These are phyloP conservation scores for Elongisporangium prolatum DNA, from an alignment of 352 stramenopile genomes.

Conservation along the genomic window DNA sequence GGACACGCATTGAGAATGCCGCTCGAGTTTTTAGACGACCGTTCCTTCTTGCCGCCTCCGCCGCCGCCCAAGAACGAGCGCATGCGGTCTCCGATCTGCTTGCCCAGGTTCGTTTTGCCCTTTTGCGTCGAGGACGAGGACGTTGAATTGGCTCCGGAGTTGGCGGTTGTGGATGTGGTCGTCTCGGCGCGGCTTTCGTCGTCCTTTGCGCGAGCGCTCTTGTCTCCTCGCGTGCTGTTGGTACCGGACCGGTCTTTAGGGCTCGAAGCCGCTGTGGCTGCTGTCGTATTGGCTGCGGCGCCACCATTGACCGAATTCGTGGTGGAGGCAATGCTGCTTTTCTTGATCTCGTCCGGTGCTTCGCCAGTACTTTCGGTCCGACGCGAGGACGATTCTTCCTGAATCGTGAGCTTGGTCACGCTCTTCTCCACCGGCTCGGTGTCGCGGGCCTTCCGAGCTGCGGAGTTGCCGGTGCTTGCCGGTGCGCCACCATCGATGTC, in stretches of 20 bases:
- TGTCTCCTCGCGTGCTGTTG: slow-evolving; percentile 17
- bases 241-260: slow-evolving; percentile 12
- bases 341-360: slow-evolving; percentile 10
- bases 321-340: slow-evolving; percentile 1
- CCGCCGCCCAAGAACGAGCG: slow-evolving; percentile 65
- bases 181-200: slow-evolving; percentile 46
- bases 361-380: slow-evolving; percentile 13
- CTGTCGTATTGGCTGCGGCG: not conserved
- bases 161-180: slow-evolving; percentile 2
- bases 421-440: slow-evolving; percentile 20
- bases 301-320: not conserved
- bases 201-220: slow-evolving; percentile 31
- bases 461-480: not conserved
- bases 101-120: slow-evolving; percentile 45
- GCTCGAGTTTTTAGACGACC: slow-evolving; percentile 55
- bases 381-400: slow-evolving; percentile 17
- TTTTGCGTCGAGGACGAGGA: slow-evolving; percentile 18
- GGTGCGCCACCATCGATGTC: not conserved
- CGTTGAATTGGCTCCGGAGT: not conserved
- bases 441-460: not conserved
- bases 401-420: slow-evolving; percentile 28
- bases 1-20: slow-evolving; percentile 79
- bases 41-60: slow-evolving; percentile 64
- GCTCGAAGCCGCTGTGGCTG: slow-evolving; percentile 1
- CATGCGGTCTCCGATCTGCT: slow-evolving; percentile 81